Base-by-base conservation (phyloP, 2,329 filamentous ascomycete species). In the Hypoxylon sp. region DNA sequence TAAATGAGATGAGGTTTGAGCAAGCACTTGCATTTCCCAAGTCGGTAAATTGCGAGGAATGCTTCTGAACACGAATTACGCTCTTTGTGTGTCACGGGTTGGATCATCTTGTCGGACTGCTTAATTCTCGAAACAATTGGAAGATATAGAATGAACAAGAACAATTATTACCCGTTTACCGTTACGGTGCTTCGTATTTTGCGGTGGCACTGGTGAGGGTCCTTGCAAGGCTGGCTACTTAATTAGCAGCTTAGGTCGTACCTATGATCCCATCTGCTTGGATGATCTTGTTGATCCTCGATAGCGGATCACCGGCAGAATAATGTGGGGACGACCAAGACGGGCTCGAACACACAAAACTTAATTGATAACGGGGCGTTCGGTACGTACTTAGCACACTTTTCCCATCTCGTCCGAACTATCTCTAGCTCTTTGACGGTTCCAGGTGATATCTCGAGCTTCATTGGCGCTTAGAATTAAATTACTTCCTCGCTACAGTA, bases 221-320 rank as follows among this genome's bases (percentile, higher is more conserved):
- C 34, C 43, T 59, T 60, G 58, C 66, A 71, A 68, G 72, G 63
- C 65, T 71, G 53, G 53, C 65, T 61, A 19, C 48, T 60, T 38
- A 61, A 57, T 58, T 58, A 60, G 65, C 60, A 45, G 58, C 60
- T 58, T 58, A 60, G 65, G 67, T 70, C 49, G 50, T 65, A 59
- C 64, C 51, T 67, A 73, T 73, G 72, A 74, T 75, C 67, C 74
- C 74, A 75, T 67, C 62, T 61, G 61, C 61, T 36, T 73, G 74
- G 74, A 69, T 71, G 72, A 74, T 74, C 73, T 68, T 63, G 70
- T 51, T 65, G 67, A 75, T 76, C 75, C 63, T 70, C 60, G 69
- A 65, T 60, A 21, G 61, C 57, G 68, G 32, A 49, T 64, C 60
- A 59, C 36, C 45, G 13, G 52, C 63, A 69, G 69, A 64, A n/a